Base-by-base conservation (phyloP, 2,329 filamentous ascomycete genomes). In the Colletotrichum australisinense region DNA sequence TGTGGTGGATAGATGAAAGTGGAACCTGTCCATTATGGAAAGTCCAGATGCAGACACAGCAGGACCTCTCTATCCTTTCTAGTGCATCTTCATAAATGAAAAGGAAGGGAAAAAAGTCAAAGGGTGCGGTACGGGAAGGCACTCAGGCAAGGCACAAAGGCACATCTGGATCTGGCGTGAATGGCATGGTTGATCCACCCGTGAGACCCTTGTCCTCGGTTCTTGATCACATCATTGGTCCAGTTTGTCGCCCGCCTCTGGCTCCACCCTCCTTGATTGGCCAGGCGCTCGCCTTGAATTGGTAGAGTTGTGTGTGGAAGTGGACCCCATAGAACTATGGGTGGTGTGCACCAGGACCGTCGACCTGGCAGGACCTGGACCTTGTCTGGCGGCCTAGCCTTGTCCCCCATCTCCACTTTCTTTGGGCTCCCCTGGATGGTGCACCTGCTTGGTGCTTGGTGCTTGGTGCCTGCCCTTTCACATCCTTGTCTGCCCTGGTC, bases 401-500 rank as follows among this genome's bases (percentile, higher is more conserved):
- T 62, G 69, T 53, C 19, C 32, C 22, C 22, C 26, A 42, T 59
- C 55, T 30, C 71, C 71, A 71, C 75, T 76, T 68, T 65, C 70
- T 74, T 55, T 59, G 55, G 46, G 26, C 67, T 58, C 71, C 60
- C 67, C 67, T 70, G 56, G 55, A 53, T 65, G 62, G 19, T 49
- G 24, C 22, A 53, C 63, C 53, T 60, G 63, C 53, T 56, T 57
- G n/a, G 28, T 55, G 60, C 53, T 56, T 57, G n/a, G 35, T 55
- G 60, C 62, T 53, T 46, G 22, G 30, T 19, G 71, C 75, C 65
- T 75, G 67, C 60, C 67, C 32, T 46, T 35, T 38, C 49, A 4
- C 63, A 60, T 68, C 76, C 63, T 71, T 71, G 64, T 59, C 59
- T 64, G 53, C 46, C 67, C 52, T 67, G 59, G 35, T 66, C 66